These are phyloP conservation scores for Creolimax fragrantissima DNA, from an alignment of 78 protist species.

Conservation along the genomic window DNA sequence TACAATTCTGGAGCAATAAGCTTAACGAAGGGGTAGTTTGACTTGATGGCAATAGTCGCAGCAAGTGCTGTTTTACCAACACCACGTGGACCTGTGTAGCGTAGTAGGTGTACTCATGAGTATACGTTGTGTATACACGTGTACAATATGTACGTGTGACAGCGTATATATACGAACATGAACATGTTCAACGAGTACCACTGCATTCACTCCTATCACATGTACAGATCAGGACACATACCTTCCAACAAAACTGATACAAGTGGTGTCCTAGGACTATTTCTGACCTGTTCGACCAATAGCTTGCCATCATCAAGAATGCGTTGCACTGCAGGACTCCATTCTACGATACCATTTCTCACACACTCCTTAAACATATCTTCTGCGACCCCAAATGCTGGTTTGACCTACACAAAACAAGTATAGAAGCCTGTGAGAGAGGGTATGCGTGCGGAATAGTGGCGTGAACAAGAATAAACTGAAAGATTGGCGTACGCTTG, in stretches of 20 bases:
- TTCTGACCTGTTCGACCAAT: slow-evolving; percentile 54
- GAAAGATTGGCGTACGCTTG: too few relatives aligned
- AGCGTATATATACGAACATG: neutral
- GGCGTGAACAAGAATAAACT: too few relatives aligned
- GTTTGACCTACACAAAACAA: slow-evolving; percentile 50
- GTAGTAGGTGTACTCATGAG: too few relatives aligned
- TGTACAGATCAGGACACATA: neutral
- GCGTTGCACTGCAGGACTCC: slow-evolving; percentile 46
- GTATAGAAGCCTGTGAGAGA: neutral
- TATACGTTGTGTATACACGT: too few relatives aligned
- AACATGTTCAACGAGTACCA: too few relatives aligned
- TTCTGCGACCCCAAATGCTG: slow-evolving; percentile 79
- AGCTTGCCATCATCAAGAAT: slow-evolving; percentile 31
- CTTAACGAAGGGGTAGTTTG: slow-evolving; percentile 83
- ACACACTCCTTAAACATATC: slow-evolving; percentile 43
- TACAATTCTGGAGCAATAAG: slow-evolving; percentile 71
- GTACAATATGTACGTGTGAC: neutral
- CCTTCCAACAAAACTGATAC: slow-evolving; percentile 77
- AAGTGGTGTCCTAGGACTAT: slow-evolving; percentile 57
- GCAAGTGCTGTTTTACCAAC: slow-evolving; percentile 94
- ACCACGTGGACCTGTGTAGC: slow-evolving; percentile 59
- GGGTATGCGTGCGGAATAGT: too few relatives aligned
- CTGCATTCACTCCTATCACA: too few relatives aligned
- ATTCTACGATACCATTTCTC: slow-evolving; percentile 67
- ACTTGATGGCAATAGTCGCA: slow-evolving; percentile 61